These are phyloP conservation scores for Debaryomyces singareniensis DNA, from an alignment of 1,139 yeast genomes.

Conservation along the genomic window DNA sequence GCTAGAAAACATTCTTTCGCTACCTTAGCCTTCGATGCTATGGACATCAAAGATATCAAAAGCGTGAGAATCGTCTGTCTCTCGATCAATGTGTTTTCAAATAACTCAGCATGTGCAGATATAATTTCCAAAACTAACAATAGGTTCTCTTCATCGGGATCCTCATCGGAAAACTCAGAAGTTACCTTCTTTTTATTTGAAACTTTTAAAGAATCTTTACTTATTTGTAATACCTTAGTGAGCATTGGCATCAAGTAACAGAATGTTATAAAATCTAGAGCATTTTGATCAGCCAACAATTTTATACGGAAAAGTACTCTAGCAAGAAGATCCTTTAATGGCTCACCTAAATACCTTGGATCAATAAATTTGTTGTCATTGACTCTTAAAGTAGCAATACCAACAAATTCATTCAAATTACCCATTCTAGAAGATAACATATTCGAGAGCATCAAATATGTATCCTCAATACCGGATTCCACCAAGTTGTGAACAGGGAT, in stretches of 20 bases:
- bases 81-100: conserved; percentile 63
- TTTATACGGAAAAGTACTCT: conserved; percentile 72
- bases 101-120: conserved; percentile 68
- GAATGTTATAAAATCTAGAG: conserved; percentile 63
- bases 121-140: conserved; percentile 73
- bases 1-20: conserved; percentile 80
- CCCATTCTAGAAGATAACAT: conserved; percentile 45
- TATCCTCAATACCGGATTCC: conserved; percentile 24
- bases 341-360: conserved; percentile 41
- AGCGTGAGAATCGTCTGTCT: conserved; percentile 58
- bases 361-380: conserved; percentile 35
- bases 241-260: conserved; percentile 72
- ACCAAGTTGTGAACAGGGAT: conserved; percentile 34
- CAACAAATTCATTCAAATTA: conserved; percentile 46
- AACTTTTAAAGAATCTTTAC: conserved; percentile 50
- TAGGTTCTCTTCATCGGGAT: conserved; percentile 82
- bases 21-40: conserved; percentile 73
- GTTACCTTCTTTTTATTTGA: conserved; percentile 42
- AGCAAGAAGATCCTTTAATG: conserved; percentile 48
- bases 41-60: conserved; percentile 58
- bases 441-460: conserved; percentile 40
- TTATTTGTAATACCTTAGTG: conserved; percentile 55
- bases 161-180: conserved; percentile 69
- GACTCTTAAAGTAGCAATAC: conserved; percentile 62
- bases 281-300: conserved; percentile 64